Evolutionary conservation across 1,284 basidiomycete species (phyloP), one percentile per base, ranked within the genome.

Genomic region (Agaricales sp.): DNA sequence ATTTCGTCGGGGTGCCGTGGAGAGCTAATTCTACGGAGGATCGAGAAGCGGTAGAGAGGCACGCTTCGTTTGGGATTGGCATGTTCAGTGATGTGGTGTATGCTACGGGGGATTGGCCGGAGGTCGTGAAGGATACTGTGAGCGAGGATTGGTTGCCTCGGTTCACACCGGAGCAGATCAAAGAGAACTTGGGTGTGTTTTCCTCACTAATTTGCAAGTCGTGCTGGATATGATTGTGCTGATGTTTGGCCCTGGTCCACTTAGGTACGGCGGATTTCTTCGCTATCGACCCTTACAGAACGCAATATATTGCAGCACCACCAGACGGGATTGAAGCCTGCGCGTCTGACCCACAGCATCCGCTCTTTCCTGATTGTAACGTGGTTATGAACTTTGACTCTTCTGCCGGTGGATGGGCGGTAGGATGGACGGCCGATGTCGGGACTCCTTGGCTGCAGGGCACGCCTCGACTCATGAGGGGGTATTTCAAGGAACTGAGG

Each of bases 221-320:
- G 8, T 24, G 39, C 43, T 26, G 19, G 8, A 20, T 13, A 18
- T 13, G 26, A 30, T 30, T 30, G 14, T 30, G 30, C 13, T 21
- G 22, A 12, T 39, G 21, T 3, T 22, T 8, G 12, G 41, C 47
- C n/a, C 26, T 37, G 46, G 3, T 23, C 50, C 18, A 47, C 4
- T 30, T 18, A 73, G 70, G 70, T 6, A 67, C 69, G 1, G 71
- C 70, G 3, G 72, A 75, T 53, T 74, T 75, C 54, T 75, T 65
- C 51, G 72, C 71, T 19, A 74, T 70, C 24, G 71, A 75, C 50
- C 55, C 68, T 0, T 75, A 75, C 51, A 61, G 67, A 18, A 66
- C 64, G 2, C 63, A 63, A 25, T 72, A 56, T 53, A 56, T 71
- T 23, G 53, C 62, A 8, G 70, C 70, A 3, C 72, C 72, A 3